These are phyloP conservation scores for Eustoma russellianum DNA, from an alignment of 257 asterid genomes.

Conservation along the genomic window DNA sequence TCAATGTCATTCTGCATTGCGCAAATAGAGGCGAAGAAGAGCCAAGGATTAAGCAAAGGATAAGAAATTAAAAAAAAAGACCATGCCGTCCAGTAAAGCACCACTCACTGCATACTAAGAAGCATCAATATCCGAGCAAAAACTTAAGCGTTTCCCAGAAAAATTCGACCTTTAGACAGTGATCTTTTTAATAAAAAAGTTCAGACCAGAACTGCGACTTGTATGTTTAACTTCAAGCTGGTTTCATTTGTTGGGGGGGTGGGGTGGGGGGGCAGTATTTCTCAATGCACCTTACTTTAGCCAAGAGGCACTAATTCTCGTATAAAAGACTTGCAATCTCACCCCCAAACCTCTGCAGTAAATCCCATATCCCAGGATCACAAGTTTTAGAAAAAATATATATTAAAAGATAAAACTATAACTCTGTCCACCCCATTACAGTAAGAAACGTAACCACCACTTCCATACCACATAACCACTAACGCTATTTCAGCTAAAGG, in stretches of 20 bases:
- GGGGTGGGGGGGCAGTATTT: too few relatives aligned
- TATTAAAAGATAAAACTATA: too few relatives aligned
- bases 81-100: background rate
- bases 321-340: too few relatives aligned
- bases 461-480: too few relatives aligned
- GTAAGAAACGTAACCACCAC: too few relatives aligned
- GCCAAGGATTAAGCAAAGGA: background rate
- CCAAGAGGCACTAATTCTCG: too few relatives aligned
- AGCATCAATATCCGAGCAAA: background rate
- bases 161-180: background rate
- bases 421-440: too few relatives aligned
- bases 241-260: too few relatives aligned
- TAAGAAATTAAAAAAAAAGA: background rate
- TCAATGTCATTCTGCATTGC: conserved; percentile 39
- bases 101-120: background rate
- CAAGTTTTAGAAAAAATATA: too few relatives aligned
- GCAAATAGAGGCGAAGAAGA: conserved; percentile 2
- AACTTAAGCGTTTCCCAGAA: too few relatives aligned
- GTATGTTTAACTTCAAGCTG: background rate
- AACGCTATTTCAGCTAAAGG: too few relatives aligned
- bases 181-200: background rate
- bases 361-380: background rate
- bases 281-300: too few relatives aligned
- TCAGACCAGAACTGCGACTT: background rate
- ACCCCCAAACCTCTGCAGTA: background rate